Conservation (phyloP, 1,139 yeast genomes). For the Lodderomyces theae region DNA sequence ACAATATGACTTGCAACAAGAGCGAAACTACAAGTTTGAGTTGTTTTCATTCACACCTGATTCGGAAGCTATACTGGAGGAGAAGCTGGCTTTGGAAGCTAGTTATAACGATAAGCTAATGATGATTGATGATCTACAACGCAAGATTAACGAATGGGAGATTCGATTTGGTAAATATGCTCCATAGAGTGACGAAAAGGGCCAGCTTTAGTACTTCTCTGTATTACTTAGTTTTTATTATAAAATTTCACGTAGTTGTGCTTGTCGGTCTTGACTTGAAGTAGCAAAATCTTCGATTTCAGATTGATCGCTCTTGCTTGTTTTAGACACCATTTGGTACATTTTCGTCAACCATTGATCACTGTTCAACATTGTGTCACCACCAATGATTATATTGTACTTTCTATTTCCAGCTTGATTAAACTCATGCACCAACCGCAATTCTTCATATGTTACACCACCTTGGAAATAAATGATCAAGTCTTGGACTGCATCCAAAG, state of each 20-base stretch:
- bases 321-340: constrained; percentile 22
- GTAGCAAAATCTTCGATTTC: too few relatives aligned
- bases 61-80: constrained; percentile 26
- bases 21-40: constrained; percentile 55
- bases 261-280: constrained; percentile 15
- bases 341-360: constrained; percentile 13
- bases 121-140: constrained; percentile 69
- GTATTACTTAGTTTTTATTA: constrained; percentile 10
- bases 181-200: constrained; percentile 22
- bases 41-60: constrained; percentile 29
- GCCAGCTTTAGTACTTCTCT: background rate
- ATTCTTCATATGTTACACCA: constrained; percentile 91
- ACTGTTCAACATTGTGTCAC: constrained; percentile 68
- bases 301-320: constrained; percentile 10
- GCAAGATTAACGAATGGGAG: constrained; percentile 74
- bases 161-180: constrained; percentile 61
- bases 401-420: constrained; percentile 48
- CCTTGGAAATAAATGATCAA: constrained; percentile 81
- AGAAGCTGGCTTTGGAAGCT: constrained; percentile 31
- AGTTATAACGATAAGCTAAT: constrained; percentile 58
- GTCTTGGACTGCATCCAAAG: constrained; percentile 54
- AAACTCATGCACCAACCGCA: constrained; percentile 73
- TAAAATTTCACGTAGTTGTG: constrained; percentile 27
- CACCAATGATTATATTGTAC: constrained; percentile 63
- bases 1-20: constrained; percentile 74